Conservation (phyloP, 352 stramenopile species). For the Phytophthora sp. region DNA sequence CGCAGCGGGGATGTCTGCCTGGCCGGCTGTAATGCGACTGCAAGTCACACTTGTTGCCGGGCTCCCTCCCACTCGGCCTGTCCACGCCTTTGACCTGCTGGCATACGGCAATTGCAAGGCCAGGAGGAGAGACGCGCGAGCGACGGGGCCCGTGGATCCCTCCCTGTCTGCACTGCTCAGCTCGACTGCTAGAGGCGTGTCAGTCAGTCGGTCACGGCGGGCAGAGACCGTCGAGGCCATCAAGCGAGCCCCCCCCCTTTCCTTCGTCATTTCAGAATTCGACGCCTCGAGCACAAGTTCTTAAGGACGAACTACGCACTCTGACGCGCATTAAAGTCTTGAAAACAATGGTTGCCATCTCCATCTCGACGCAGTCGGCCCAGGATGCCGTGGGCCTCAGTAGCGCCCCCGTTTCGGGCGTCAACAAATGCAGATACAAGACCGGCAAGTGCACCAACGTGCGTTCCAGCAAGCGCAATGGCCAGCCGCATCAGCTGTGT, state of each 20-base stretch:
- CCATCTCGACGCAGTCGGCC: slow-evolving; percentile 25
- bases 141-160: slow-evolving; percentile 30
- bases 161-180: slow-evolving; percentile 26
- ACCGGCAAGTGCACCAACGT: slow-evolving; percentile 87
- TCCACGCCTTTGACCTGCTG: slow-evolving; percentile 32
- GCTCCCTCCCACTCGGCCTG: slow-evolving; percentile 22
- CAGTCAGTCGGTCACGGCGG: slow-evolving; percentile 24
- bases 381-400: slow-evolving; percentile 22
- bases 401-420: slow-evolving; percentile 7
- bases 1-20: slow-evolving; percentile 6
- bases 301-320: neutral
- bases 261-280: slow-evolving; percentile 40
- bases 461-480: slow-evolving; percentile 86
- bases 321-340: neutral
- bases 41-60: slow-evolving; percentile 6
- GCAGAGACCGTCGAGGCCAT: slow-evolving; percentile 28
- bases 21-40: slow-evolving; percentile 23
- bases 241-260: slow-evolving; percentile 4
- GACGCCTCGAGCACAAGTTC: slow-evolving; percentile 34
- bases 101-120: slow-evolving; percentile 29
- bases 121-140: slow-evolving; percentile 10
- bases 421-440: slow-evolving; percentile 82
- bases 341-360: slow-evolving; percentile 35
- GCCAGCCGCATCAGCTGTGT: slow-evolving; percentile 87
- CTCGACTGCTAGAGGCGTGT: slow-evolving; percentile 13